phyloP scores from a whole-genome alignment of 495 filamentous ascomycete species.

The Peziza echinospora region DNA sequence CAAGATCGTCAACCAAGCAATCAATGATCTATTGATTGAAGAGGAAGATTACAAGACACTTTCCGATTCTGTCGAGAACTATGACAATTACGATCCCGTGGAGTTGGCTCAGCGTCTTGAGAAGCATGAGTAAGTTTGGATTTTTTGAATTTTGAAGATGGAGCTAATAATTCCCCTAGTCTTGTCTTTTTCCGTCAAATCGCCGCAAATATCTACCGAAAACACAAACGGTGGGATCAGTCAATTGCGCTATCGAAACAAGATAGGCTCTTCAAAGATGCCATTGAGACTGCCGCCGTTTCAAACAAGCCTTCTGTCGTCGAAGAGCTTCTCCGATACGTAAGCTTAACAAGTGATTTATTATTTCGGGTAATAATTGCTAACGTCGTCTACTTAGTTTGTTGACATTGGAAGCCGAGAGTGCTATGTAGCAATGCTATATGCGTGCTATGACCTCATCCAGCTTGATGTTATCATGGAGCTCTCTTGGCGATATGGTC shows the following conservation, averaged over 20 bases:
- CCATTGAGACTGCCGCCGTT: constrained; percentile 95
- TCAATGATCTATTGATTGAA: constrained; percentile 95
- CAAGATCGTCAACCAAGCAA: constrained; percentile 88
- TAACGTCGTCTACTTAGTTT: too few relatives aligned
- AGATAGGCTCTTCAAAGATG: constrained; percentile 98
- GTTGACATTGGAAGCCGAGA: constrained; percentile 97
- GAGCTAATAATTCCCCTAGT: constrained; percentile 12
- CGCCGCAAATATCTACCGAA: constrained; percentile 93
- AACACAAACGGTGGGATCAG: constrained; percentile 99
- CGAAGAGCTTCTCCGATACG: constrained; percentile 86
- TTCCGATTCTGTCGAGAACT: constrained; percentile 91
- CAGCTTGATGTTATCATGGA: constrained; percentile 81
- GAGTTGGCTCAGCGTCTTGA: constrained; percentile 89
- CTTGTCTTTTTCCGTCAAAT: constrained; percentile 99
- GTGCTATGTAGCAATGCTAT: constrained; percentile 98
- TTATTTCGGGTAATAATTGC: too few relatives aligned
- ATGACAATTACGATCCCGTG: constrained; percentile 94
- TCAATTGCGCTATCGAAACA: constrained; percentile 98
- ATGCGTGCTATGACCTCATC: constrained; percentile 95
- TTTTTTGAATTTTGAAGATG: neutral
- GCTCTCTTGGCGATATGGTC: constrained; percentile 86
- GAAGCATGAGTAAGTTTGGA: constrained; percentile 45
- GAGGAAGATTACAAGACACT: constrained; percentile 99
- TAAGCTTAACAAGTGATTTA: constrained; percentile 46
- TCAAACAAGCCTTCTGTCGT: constrained; percentile 78